Base-by-base conservation (phyloP, 2,329 filamentous ascomycete genomes). In the Aspergillus cejpii region DNA sequence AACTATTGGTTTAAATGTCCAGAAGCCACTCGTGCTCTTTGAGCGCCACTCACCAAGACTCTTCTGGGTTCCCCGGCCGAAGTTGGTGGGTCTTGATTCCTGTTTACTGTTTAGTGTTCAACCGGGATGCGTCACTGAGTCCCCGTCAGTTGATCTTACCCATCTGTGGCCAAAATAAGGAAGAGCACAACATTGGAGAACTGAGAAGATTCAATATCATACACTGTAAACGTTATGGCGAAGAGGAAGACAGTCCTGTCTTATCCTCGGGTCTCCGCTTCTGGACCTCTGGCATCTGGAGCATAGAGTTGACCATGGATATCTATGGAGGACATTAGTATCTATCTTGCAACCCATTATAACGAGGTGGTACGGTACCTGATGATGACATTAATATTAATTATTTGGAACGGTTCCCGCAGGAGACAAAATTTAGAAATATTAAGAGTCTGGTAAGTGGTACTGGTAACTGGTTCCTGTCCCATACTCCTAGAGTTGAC, bases 61-160 rank as follows among this genome's bases (percentile, higher is more conserved):
- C 51, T 55, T 53, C 55, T 50, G 52, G 53, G 49, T 46, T 55
- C 50, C 55, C 50, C 54, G 50, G 50, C 53, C 50, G 53, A 49
- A 28, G 44, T n/a, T 44, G 37, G 55, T 52, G 50, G 49, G 45
- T 23, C 41, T 24, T 21, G 34, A 43, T 41, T 45, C 41, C 44
- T 43, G 29, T 27, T 36, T 48, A 37, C 44, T 37, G 27, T 20
- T 19, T 10, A 17, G 11, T 15, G 15, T 11, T 15, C 10, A 19
- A 27, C 37, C 39, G 37, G 46, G 29, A 51, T 54, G 51, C 44
- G 50, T 43, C 40, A 27, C 24, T 29, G 39, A 23, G 15, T 40
- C 21, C 28, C 24, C 31, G 14, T n/a, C 34, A 36, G 31, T 34
- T 34, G 31, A 34, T 34, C 31, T 34, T 34, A 34, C 31, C 15